Percentiles rank a stretch among this genome's conserved stretches.
Evolutionary conservation across 768 basidiomycete species (phyloP).

Genomic region (Xerocomus potaroensis): DNA sequence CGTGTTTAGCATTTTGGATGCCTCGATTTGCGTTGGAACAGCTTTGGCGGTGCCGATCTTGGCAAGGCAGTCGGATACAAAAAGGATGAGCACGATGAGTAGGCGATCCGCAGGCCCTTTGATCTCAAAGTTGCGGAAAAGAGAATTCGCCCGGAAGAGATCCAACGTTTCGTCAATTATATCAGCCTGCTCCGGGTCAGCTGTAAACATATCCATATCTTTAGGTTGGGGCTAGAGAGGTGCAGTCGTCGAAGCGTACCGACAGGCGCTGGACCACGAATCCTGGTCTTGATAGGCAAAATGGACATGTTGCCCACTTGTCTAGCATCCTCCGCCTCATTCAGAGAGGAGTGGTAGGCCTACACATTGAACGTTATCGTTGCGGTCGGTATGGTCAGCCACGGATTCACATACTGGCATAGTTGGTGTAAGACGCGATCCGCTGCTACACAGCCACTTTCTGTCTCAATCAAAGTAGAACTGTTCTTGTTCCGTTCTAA

Average conservation of each 20-base stretch:
- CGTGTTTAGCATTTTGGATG: conserved; percentile 82
- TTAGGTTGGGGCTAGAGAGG: conserved; percentile 10
- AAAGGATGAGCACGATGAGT: conserved; percentile 96
- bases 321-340: conserved; percentile 76
- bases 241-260: conserved; percentile 39
- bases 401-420: conserved; percentile 50
- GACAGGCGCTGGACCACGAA: conserved; percentile 88
- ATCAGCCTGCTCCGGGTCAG: conserved; percentile 74
- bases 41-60: conserved; percentile 76
- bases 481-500: too few relatives aligned
- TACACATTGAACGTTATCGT: conserved; percentile 28
- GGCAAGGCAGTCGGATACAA: conserved; percentile 93
- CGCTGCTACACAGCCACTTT: conserved; percentile 17
- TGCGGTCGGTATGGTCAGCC: neutral
- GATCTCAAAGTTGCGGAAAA: conserved; percentile 99
- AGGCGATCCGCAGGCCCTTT: conserved; percentile 95
- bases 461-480: too few relatives aligned
- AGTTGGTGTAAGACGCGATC: conserved; percentile 24
- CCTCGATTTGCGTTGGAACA: conserved; percentile 74
- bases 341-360: conserved; percentile 96
- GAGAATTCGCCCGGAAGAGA: conserved; percentile 96
- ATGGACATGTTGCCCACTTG: conserved; percentile 88
- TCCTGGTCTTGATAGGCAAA: conserved; percentile 85
- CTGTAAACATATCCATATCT: conserved; percentile 44
- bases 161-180: conserved; percentile 95